Percentiles rank a stretch among this genome's conserved stretches.
These are phyloP conservation scores for Podosphaera fusca DNA, from an alignment of 2,329 filamentous ascomycete species.

Conservation along the genomic window DNA sequence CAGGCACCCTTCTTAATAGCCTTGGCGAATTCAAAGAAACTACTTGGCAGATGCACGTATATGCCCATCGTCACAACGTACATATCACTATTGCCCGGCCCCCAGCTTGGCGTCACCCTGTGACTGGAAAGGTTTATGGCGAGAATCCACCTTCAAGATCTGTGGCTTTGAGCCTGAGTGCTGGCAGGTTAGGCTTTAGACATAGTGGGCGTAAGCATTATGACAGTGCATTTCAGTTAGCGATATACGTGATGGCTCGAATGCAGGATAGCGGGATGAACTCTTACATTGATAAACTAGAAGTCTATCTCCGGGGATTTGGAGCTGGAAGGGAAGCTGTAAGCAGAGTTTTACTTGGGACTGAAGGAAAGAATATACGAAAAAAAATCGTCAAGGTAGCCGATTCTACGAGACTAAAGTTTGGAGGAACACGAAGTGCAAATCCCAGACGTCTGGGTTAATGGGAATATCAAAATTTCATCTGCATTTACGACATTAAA, in stretches of 20 bases:
- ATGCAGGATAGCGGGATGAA: conserved; percentile 65
- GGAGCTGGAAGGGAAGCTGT: conserved; percentile 72
- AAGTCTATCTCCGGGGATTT: conserved; percentile 68
- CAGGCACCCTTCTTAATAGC: not conserved
- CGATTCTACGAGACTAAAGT: conserved; percentile 78
- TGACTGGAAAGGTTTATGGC: conserved; percentile 4
- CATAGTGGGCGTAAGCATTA: conserved; percentile 63
- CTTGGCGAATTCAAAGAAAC: conserved; percentile 1
- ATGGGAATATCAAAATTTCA: not conserved
- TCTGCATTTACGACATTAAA: too few species aligned
- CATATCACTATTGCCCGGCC: conserved; percentile 79
- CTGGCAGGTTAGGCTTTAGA: conserved; percentile 78
- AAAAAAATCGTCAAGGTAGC: conserved; percentile 56
- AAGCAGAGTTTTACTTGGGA: conserved; percentile 69
- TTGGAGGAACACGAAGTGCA: conserved; percentile 75
- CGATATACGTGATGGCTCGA: conserved; percentile 59
- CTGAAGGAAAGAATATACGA: conserved; percentile 56
- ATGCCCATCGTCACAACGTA: conserved; percentile 77
- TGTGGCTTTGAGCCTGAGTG: conserved; percentile 39
- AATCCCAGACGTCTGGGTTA: conserved; percentile 52
- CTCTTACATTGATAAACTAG: conserved; percentile 50
- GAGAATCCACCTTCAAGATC: conserved; percentile 4
- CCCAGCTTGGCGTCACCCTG: conserved; percentile 6
- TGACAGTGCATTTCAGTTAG: conserved; percentile 80
- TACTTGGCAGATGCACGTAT: conserved; percentile 52